Conservation (phyloP, 176 grass and related monocot genomes). For the Cocos nucifera region DNA sequence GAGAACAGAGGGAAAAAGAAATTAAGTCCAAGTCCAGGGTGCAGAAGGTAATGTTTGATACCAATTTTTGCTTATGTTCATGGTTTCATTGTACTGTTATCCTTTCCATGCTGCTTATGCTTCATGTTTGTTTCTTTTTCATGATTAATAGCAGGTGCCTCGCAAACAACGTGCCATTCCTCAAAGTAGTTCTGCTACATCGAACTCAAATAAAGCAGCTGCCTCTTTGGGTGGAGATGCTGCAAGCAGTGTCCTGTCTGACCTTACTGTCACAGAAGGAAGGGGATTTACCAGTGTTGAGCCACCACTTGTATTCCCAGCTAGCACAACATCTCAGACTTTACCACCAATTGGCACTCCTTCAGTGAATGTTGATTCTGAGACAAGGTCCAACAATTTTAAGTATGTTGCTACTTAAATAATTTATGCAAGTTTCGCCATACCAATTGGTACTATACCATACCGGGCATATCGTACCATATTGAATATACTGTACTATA, state of each 20-base stretch:
- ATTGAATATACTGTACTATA: too few species aligned
- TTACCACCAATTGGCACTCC: conserved; percentile 47
- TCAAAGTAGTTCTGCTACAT: conserved; percentile 27
- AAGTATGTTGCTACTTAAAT: conserved; percentile 45
- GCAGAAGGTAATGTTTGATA: conserved; percentile 49
- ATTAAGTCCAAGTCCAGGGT: conserved; percentile 74
- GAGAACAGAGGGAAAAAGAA: conserved; percentile 93
- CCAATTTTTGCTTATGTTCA: conserved; percentile 14
- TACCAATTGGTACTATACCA: too few species aligned
- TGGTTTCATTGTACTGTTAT: conserved; percentile 5
- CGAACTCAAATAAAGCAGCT: conserved; percentile 40
- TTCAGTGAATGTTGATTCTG: conserved; percentile 41
- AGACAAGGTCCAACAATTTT: conserved; percentile 30
- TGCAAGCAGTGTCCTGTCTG: conserved; percentile 25
- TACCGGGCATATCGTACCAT: too few species aligned
- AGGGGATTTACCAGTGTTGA: conserved; percentile 31
- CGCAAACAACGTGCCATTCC: conserved; percentile 46
- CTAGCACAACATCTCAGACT: conserved; percentile 31
- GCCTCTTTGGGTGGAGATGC: conserved; percentile 23
- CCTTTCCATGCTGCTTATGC: conserved; percentile 8
- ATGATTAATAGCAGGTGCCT: conserved; percentile 32
- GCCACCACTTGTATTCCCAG: conserved; percentile 32
- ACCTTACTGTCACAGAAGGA: conserved; percentile 22
- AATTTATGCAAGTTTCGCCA: background rate
- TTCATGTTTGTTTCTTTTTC: background rate